Evolutionary conservation across 306 rosid species (phyloP), one percentile per base, ranked within the genome.

Genomic region (Quillaja saponaria): DNA sequence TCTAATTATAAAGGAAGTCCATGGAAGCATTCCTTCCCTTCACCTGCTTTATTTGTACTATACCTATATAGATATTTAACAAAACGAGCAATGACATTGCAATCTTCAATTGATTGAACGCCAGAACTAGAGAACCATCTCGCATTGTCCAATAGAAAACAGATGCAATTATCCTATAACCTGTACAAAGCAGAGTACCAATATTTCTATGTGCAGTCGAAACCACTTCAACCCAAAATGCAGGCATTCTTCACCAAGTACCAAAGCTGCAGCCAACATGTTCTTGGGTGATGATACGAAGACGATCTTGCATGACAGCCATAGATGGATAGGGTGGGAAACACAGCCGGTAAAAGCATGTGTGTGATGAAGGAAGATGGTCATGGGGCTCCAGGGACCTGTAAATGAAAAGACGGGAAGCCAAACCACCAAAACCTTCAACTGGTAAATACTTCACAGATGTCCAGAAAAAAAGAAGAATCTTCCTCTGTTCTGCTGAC

Each of bases 401-500:
- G 81, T 76, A 84, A 47, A 91, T 84, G 76, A 55, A 71, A 42
- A 88, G 86, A 75, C 74, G 77, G 10, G 95, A 85, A 63, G 78
- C 65, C 73, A 91, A 79, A 16, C 97, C 97, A 49, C 40, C 57
- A 69, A 91, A 91, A 38, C 96, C 97, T 76, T 91, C 95, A 18
- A 77, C 86, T n/a, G 98, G 98, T 67, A 88, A 83, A 78, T 88
- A 80, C 79, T 86, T 86, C 64, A 91, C 63, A 6, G 98, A 86
- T 8, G 95, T 91, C 98, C 98, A 88, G 59, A 88, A 88, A 74
- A 88, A 88, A 56, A 91, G 85, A 61, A 91, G 96, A 71, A 71
- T 72, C 81, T 77, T 80, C 71, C 79, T 86, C 75, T 82, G 88
- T 78, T 91, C 84, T 6, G 78, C 72, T 0, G 96, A 69, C 98